Evolutionary conservation across 2,329 filamentous ascomycete species (phyloP).

Genomic region (Monosporascus sp.): DNA sequence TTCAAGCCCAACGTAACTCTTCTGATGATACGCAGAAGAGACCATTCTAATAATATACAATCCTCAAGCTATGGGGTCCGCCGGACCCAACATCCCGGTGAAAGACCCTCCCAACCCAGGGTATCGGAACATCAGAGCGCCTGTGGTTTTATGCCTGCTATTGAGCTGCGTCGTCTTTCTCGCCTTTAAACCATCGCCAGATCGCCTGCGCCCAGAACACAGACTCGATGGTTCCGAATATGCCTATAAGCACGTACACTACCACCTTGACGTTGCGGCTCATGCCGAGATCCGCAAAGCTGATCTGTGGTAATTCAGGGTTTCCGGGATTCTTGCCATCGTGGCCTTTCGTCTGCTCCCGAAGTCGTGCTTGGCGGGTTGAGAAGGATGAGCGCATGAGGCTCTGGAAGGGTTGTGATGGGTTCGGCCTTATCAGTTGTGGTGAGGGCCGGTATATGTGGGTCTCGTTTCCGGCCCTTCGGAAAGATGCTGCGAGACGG

Average conservation of each 20-base stretch:
- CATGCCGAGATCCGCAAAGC: constrained; percentile 24
- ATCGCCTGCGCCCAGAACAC: constrained; percentile 26
- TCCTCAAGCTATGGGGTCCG: too few relatives aligned
- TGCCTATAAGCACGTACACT: constrained; percentile 19
- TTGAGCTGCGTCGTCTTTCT: constrained; percentile 1
- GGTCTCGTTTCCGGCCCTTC: background rate
- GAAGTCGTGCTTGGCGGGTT: background rate
- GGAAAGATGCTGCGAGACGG: background rate
- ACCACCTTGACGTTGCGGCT: constrained; percentile 21
- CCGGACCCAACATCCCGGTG: too few relatives aligned
- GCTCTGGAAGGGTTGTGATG: background rate
- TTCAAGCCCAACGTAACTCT: too few relatives aligned
- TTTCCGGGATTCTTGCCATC: constrained; percentile 3
- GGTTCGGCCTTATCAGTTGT: background rate
- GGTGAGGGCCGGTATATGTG: background rate
- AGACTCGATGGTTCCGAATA: constrained; percentile 28
- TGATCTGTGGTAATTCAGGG: constrained; percentile 16
- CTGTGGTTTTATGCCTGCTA: background rate
- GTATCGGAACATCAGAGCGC: background rate
- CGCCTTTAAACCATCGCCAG: constrained; percentile 15
- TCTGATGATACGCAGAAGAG: too few relatives aligned
- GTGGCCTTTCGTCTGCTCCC: background rate
- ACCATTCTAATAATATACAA: too few relatives aligned
- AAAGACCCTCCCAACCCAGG: too few relatives aligned
- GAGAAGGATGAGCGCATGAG: background rate